These are phyloP conservation scores for Ophiorrhiza pumila DNA, from an alignment of 257 asterid genomes.

Conservation along the genomic window DNA sequence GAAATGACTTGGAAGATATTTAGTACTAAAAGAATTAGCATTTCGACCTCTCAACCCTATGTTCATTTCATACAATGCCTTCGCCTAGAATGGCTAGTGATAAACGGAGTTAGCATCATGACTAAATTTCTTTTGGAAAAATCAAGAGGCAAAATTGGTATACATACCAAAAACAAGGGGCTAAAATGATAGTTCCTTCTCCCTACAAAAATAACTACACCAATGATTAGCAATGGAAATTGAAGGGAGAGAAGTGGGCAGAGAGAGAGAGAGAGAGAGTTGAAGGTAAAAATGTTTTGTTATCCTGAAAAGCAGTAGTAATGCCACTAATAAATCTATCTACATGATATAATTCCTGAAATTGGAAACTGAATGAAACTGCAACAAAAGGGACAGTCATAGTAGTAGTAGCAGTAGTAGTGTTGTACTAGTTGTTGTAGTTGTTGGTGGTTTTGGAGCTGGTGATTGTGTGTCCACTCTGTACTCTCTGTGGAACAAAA, in stretches of 20 bases:
- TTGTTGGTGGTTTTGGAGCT: constrained; percentile 1
- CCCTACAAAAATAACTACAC: neutral
- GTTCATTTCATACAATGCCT: too few species aligned
- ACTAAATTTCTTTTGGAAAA: too few species aligned
- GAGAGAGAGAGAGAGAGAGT: too few species aligned
- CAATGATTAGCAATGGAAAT: neutral
- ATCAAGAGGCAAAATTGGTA: neutral
- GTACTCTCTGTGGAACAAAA: constrained; percentile 16
- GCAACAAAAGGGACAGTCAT: neutral
- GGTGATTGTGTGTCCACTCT: constrained; percentile 17
- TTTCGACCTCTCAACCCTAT: too few species aligned
- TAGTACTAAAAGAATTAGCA: too few species aligned
- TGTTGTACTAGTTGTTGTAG: neutral
- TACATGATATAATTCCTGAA: neutral
- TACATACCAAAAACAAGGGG: neutral
- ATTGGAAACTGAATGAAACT: neutral
- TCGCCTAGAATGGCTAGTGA: too few species aligned
- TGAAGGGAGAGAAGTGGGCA: too few species aligned
- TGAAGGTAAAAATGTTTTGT: constrained; percentile 8
- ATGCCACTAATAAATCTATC: neutral
- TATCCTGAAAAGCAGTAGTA: neutral
- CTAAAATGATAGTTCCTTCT: neutral
- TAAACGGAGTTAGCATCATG: too few species aligned
- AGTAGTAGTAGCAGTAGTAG: neutral
- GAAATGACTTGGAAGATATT: too few species aligned